Evolutionary conservation across 2,329 filamentous ascomycete genomes (phyloP).

Genomic region (Aspergillus arachidicola): DNA sequence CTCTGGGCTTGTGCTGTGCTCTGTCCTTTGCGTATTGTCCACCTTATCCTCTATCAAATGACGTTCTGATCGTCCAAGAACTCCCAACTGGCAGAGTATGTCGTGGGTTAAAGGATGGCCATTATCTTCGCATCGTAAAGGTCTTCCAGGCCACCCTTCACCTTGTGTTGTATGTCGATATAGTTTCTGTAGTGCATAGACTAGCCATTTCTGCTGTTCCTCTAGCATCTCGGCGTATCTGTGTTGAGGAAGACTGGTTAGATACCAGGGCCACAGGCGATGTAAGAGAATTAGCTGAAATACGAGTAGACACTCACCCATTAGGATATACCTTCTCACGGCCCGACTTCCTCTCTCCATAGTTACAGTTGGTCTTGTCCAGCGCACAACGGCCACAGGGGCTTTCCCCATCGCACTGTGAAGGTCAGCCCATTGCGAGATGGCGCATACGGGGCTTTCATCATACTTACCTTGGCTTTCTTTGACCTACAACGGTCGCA

Average conservation of each 20-base stretch:
- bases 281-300: not conserved
- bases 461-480: slow-evolving; percentile 62
- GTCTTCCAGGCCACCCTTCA: not conserved
- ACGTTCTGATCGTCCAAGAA: not conserved
- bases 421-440: slow-evolving; percentile 28
- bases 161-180: not conserved
- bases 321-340: slow-evolving; percentile 71
- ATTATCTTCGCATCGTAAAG: not conserved
- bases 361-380: slow-evolving; percentile 67
- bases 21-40: not conserved
- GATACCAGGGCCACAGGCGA: not conserved
- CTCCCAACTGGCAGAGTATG: not conserved
- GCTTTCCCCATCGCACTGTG: slow-evolving; percentile 61
- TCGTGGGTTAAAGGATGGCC: not conserved
- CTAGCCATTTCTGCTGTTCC: not conserved
- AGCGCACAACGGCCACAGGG: slow-evolving; percentile 65
- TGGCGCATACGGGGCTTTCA: slow-evolving; percentile 8
- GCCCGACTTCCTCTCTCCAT: slow-evolving; percentile 66
- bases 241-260: not conserved
- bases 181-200: not conserved
- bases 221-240: not conserved
- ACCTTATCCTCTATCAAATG: not conserved
- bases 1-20: not conserved
- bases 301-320: slow-evolving; percentile 50
- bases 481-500: slow-evolving; percentile 68